These are phyloP conservation scores for Globisporangium recalcitrans DNA, from an alignment of 352 stramenopile genomes.

Conservation along the genomic window DNA sequence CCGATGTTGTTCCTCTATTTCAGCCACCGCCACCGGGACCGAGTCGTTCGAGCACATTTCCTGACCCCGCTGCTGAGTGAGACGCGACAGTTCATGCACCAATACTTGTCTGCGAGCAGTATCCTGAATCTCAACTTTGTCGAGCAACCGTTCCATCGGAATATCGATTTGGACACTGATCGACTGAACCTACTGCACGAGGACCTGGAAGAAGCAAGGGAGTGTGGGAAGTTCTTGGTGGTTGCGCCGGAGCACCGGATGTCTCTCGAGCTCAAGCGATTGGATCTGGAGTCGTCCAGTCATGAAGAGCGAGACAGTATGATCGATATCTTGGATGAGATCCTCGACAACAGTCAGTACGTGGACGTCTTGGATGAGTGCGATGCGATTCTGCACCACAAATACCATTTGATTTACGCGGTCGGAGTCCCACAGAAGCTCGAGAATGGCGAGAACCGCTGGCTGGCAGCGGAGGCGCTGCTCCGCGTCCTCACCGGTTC, in stretches of 20 bases:
- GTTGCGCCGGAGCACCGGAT: slow-evolving; percentile 85
- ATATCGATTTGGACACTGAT: slow-evolving; percentile 29
- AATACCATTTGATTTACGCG: slow-evolving; percentile 87
- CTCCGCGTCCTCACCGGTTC: slow-evolving; percentile 22
- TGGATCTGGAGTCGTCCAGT: slow-evolving; percentile 35
- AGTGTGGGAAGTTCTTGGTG: slow-evolving; percentile 47
- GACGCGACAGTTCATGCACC: slow-evolving; percentile 61
- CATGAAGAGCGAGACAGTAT: slow-evolving; percentile 16
- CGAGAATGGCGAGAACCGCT: slow-evolving; percentile 44
- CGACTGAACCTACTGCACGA: slow-evolving; percentile 32
- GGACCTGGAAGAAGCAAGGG: slow-evolving; percentile 29
- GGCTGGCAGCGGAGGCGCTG: slow-evolving; percentile 45
- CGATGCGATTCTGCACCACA: slow-evolving; percentile 84
- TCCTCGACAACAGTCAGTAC: slow-evolving; percentile 44
- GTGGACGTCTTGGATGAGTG: slow-evolving; percentile 87
- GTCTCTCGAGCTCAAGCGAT: slow-evolving; percentile 83
- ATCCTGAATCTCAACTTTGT: slow-evolving; percentile 36
- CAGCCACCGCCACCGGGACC: slow-evolving; percentile 15
- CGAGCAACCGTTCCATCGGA: slow-evolving; percentile 65
- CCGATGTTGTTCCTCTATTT: slow-evolving; percentile 86
- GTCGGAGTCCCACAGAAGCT: slow-evolving; percentile 47
- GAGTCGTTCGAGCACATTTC: slow-evolving; percentile 57
- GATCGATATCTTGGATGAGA: slow-evolving; percentile 24
- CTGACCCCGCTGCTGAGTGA: slow-evolving; percentile 58
- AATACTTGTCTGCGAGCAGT: slow-evolving; percentile 36